Evolutionary conservation across 75 land plant genomes (phyloP), one percentile per base, ranked within the genome.

Genomic region (Pinus albicaulis): DNA sequence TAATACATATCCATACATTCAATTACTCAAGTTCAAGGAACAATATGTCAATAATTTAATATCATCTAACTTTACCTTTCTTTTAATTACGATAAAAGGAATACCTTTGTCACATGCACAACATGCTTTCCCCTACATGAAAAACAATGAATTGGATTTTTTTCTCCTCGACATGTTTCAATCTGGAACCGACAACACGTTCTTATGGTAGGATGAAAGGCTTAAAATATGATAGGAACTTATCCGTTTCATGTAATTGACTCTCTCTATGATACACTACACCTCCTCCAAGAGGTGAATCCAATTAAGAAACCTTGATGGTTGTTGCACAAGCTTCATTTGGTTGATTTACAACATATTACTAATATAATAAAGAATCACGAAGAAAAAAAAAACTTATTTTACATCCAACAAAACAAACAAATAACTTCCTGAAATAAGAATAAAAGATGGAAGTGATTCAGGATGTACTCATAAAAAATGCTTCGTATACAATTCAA

Each of bases 311-410:
- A 72, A 95, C 87, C 81, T 97, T 97, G 48, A 94, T 85, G 20
- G 99, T 95, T 59, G 98, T 98, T 57, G 99, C 79, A 58, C 99
- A 95, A 82, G 99, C 95, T 87, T 97, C 99, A 91, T 97, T 98
- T 98, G 94, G 61, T 55, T 60, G 25, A 64, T 59, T 36, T 53
- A 62, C 48, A 0, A 59, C 59, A 7, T 26, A 20, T 23, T 74
- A 44, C 74, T 1, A 34, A 13, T 36, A 68, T n/a, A 36, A n/a
- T 36, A 68, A 68, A 44, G 38, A 64, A 38, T 22, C 71, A 20
- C 65, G 20, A 73, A 59, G 28, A n/a, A n/a, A 7, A 59, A 16
- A 25, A 59, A 26, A 73, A 7, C 48, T 73, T 3, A 56, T 57
- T 14, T 22, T 10, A 59, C 75, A 19, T 71, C 31, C 52, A 71